Evolutionary conservation across 2,329 filamentous ascomycete genomes (phyloP).

Genomic region (Colletotrichum costaricense): DNA sequence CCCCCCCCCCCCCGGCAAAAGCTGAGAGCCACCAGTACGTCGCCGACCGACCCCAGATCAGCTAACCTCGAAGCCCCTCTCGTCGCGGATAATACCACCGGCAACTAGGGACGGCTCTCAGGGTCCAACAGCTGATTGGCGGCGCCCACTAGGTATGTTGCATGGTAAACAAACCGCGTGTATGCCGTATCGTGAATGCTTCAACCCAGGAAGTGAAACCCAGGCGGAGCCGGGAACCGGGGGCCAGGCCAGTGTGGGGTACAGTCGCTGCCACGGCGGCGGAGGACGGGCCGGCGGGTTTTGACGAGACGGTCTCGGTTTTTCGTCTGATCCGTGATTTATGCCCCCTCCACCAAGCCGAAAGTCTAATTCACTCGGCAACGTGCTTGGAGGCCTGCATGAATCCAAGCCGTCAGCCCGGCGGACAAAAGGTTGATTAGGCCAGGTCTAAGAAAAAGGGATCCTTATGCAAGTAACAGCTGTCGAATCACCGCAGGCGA

Average conservation of each 20-base stretch:
- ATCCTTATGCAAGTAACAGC: not conserved
- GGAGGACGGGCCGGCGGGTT: slow-evolving; percentile 2
- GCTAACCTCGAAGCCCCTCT: not conserved
- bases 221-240: not conserved
- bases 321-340: slow-evolving; percentile 22
- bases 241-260: slow-evolving; percentile 3
- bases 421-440: not conserved
- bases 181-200: slow-evolving; percentile 9
- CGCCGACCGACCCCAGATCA: not conserved
- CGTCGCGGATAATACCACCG: not conserved
- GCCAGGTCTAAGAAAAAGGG: no score
- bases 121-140: not conserved
- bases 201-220: slow-evolving; percentile 20
- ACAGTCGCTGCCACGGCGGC: not conserved
- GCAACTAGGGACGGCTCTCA: not conserved
- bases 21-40: not conserved
- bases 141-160: not conserved
- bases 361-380: slow-evolving; percentile 12
- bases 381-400: not conserved
- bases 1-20: not conserved
- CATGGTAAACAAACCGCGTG: not conserved
- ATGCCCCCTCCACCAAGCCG: slow-evolving; percentile 28
- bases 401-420: not conserved
- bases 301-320: slow-evolving; percentile 1
- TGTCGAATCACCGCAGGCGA: not conserved